Base-by-base conservation (phyloP, 2,329 filamentous ascomycete genomes). In the Daldinia eschscholtzii region DNA sequence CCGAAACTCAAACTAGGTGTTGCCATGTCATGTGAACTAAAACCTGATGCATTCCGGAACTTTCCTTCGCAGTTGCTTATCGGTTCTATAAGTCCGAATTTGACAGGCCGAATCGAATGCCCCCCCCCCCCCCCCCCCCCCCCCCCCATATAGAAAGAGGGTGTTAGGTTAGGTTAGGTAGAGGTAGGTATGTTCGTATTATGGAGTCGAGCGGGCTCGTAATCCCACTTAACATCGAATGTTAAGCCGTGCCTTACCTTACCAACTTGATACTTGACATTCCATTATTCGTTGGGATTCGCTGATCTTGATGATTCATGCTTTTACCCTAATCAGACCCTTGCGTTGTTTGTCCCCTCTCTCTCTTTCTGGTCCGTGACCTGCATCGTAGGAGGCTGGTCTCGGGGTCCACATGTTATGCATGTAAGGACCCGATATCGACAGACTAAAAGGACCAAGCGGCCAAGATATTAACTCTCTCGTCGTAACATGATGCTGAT, bases 1-100 rank as follows among this genome's bases (percentile, higher is more conserved):
- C 61, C 57, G 57, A 65, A 68, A 68, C 57, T 64, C 52, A 58
- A 61, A 65, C 18, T 13, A 18, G 18, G 20, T 33, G 41, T 35
- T 26, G 6, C 18, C 42, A 57, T 30, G 26, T 46, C 15, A 50
- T 35, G 37, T 44, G 35, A 67, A 33, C 50, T 42, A 57, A 46
- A 48, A 13, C 20, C 10, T 35, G 37, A 64, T 57, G 57, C 57
- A 64, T 53, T 37, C 33, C 35, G 10, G 56, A 53, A 61, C 52
- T 33, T 57, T 61, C 48, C 20, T 50, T 57, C 41, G 35, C 52
- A 52, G 26, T 30, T 33, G 50, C 50, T 20, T 30, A 57, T 57
- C 26, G 13, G 4, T 28, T 28, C 39, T 44, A 44, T 30, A 30
- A n/a, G 6, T n/a, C 23, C 37, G 23, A 57, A 30, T 42, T 15